Evolutionary conservation across 2,329 filamentous ascomycete genomes (phyloP), one percentile per base, ranked within the genome.

Genomic region (Fusarium tupiense): DNA sequence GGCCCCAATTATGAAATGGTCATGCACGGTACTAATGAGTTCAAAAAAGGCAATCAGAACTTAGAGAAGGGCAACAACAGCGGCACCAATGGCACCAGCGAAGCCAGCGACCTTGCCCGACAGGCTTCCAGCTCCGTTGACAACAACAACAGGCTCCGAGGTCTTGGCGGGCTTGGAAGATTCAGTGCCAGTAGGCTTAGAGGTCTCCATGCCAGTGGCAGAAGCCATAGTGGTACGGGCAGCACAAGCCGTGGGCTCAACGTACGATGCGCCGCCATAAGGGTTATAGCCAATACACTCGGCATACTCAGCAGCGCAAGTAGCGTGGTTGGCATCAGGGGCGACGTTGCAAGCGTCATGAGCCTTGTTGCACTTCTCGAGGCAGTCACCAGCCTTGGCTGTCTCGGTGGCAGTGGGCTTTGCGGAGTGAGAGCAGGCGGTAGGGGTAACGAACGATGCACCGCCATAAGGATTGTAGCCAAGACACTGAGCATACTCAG

Each of bases 401-500:
- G 38, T 40, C 38, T 40, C 38, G 4, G 26, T 22, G 3, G 12
- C 19, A 10, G 44, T 58, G 8, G 40, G 22, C n/a, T 35, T 46
- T 6, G 13, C n/a, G 10, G 56, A 33, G n/a, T 24, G 40, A 9
- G 65, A 29, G 26, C 67, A 57, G 22, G 61, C 56, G 16, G 64
- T 67, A 20, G 64, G 64, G 9, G 24, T 5, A 8, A 66, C 61
- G 11, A 52, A 17, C 4, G 16, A n/a, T 11, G 14, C 46, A 5
- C 41, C 8, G 3, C 16, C 65, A 50, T 69, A 67, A 13, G 66
- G 66, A 43, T 69, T 69, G 16, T 69, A 69, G 4, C 64, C 64
- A 0, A 69, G 26, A 5, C 67, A 69, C 20, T 31, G 6, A 5
- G 67, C 43, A 3, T 20, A 69, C n/a, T 69, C 43, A 16, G 67